These are phyloP conservation scores for Annulohypoxylon truncatum DNA, from an alignment of 2,329 filamentous ascomycete genomes.

Conservation along the genomic window DNA sequence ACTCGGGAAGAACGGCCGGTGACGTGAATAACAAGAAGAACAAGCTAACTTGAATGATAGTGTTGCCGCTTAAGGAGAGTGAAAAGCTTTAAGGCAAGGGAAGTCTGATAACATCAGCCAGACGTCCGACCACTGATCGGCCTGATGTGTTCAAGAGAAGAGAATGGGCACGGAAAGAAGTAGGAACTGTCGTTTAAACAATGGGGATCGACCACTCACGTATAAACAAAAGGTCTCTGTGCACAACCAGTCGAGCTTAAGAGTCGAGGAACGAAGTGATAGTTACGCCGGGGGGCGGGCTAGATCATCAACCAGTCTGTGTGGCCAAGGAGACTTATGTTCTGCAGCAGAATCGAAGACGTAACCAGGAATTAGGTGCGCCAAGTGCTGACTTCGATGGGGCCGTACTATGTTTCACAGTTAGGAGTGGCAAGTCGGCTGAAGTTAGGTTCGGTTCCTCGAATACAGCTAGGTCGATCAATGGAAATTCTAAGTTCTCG, in stretches of 20 bases:
- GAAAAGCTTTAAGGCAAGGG: constrained; percentile 1
- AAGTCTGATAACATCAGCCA: constrained; percentile 8
- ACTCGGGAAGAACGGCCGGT: constrained; percentile 1
- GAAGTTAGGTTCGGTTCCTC: constrained; percentile 50
- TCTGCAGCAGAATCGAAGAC: constrained; percentile 42
- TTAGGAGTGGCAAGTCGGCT: constrained; percentile 36
- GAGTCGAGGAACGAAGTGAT: constrained; percentile 40
- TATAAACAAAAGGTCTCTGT: constrained; percentile 40
- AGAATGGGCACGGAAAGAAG: constrained; percentile 11
- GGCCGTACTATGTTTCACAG: constrained; percentile 49
- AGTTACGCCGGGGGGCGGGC: constrained; percentile 42
- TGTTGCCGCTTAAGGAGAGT: background rate
- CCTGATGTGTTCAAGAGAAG: constrained; percentile 26
- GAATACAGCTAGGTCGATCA: constrained; percentile 25
- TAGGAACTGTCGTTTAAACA: constrained; percentile 36
- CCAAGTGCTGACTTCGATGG: constrained; percentile 16
- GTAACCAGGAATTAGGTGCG: constrained; percentile 17
- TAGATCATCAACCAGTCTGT: constrained; percentile 43
- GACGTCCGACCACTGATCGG: background rate
- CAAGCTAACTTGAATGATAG: constrained; percentile 3
- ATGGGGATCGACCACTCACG: constrained; percentile 46
- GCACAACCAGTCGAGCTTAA: constrained; percentile 41
- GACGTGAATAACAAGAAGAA: constrained; percentile 8
- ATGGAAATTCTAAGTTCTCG: constrained; percentile 36
- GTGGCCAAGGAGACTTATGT: constrained; percentile 42